These are phyloP conservation scores for Epichloe coenophiala DNA, from an alignment of 2,329 filamentous ascomycete species.

Conservation along the genomic window DNA sequence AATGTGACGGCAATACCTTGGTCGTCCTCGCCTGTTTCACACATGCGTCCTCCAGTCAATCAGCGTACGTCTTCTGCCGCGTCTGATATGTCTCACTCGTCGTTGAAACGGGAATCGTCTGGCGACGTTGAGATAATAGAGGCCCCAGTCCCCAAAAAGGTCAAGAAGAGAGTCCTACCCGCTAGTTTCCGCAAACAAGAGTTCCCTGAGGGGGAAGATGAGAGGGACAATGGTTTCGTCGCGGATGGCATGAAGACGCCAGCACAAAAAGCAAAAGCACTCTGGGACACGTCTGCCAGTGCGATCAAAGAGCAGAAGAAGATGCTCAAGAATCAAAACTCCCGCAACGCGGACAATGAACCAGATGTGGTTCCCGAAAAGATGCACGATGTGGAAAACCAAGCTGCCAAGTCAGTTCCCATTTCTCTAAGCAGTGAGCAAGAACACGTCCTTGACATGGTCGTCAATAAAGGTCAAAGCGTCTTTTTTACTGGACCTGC, in stretches of 20 bases:
- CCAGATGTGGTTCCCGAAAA: slow-evolving; percentile 24
- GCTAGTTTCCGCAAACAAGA: slow-evolving; percentile 23
- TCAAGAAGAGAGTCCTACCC: slow-evolving; percentile 54
- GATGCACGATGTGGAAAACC: slow-evolving; percentile 26
- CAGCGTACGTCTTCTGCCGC: slow-evolving; percentile 7
- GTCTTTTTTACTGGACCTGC: slow-evolving; percentile 98
- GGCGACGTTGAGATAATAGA: slow-evolving; percentile 16
- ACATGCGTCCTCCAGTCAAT: slow-evolving; percentile 25
- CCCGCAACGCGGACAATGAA: slow-evolving; percentile 23
- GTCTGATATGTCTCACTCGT: slow-evolving; percentile 11
- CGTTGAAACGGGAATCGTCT: slow-evolving; percentile 30
- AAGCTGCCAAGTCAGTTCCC: slow-evolving; percentile 29
- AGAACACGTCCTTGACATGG: slow-evolving; percentile 66
- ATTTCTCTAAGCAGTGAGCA: slow-evolving; percentile 80
- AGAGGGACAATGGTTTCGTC: neutral
- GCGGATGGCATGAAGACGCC: slow-evolving; percentile 16
- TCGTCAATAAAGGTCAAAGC: slow-evolving; percentile 67
- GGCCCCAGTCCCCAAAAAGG: slow-evolving; percentile 17
- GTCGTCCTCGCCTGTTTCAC: slow-evolving; percentile 52
- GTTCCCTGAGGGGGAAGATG: slow-evolving; percentile 23
- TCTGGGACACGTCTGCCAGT: slow-evolving; percentile 64
- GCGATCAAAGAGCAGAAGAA: slow-evolving; percentile 67
- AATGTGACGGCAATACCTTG: slow-evolving; percentile 41
- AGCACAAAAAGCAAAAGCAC: slow-evolving; percentile 22
- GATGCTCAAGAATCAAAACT: slow-evolving; percentile 47